Conservation (phyloP, 2,329 filamentous ascomycete species). For the Byssothecium circinans region DNA sequence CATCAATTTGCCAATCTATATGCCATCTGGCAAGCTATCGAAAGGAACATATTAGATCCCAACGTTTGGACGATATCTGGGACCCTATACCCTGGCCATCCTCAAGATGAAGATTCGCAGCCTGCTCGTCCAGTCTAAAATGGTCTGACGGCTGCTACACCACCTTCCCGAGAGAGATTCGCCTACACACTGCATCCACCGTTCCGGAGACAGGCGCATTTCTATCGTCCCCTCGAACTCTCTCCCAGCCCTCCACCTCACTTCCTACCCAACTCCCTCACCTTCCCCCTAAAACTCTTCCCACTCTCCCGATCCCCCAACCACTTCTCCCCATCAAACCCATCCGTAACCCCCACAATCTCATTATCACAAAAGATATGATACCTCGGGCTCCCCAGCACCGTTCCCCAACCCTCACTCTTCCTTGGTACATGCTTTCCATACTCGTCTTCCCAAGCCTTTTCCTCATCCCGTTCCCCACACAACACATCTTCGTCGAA, state of each 20-base stretch:
- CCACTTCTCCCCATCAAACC: constrained; percentile 23
- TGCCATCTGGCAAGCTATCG: too few relatives aligned
- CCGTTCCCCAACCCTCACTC: constrained; percentile 20
- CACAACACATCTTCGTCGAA: constrained; percentile 30
- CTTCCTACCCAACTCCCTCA: constrained; percentile 11
- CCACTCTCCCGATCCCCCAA: constrained; percentile 13
- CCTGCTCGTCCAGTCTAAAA: too few relatives aligned
- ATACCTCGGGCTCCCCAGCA: constrained; percentile 17
- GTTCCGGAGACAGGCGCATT: too few relatives aligned
- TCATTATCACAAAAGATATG: constrained; percentile 30
- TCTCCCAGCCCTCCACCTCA: neutral
- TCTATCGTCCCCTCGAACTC: neutral
- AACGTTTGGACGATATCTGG: too few relatives aligned
- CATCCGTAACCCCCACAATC: constrained; percentile 30
- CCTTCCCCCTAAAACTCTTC: constrained; percentile 17
- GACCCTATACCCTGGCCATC: too few relatives aligned
- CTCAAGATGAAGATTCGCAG: too few relatives aligned
- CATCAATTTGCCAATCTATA: too few relatives aligned
- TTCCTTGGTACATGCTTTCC: constrained; percentile 22
- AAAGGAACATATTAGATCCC: too few relatives aligned
- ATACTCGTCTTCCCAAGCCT: constrained; percentile 26
- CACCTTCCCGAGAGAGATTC: too few relatives aligned
- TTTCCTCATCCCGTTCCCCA: constrained; percentile 21
- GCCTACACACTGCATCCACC: too few relatives aligned
- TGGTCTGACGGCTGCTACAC: too few relatives aligned